phyloP scores from a whole-genome alignment of 2,329 filamentous ascomycete species.

The Talaromyces sp. region DNA sequence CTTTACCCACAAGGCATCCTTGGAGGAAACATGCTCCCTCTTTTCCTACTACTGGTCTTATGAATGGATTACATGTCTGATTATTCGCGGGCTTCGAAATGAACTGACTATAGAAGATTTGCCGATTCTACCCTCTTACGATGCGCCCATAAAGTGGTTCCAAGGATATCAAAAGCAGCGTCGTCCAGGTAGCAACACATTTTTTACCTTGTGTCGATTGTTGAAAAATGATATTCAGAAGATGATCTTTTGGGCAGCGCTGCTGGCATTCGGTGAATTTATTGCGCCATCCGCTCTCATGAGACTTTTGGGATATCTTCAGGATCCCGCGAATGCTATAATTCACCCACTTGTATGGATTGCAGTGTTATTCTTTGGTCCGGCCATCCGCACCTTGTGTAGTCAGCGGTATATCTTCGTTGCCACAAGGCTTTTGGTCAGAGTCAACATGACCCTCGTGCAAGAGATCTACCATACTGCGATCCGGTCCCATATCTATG shows the following conservation, averaged over 20 bases:
- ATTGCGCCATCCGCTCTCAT: slow-evolving; percentile 55
- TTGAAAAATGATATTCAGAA: slow-evolving; percentile 26
- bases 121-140: slow-evolving; percentile 31
- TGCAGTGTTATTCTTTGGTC: slow-evolving; percentile 52
- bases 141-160: slow-evolving; percentile 29
- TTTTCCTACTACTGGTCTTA: slow-evolving; percentile 35
- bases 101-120: slow-evolving; percentile 33
- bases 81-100: slow-evolving; percentile 27
- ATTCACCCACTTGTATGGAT: slow-evolving; percentile 55
- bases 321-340: slow-evolving; percentile 43
- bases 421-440: slow-evolving; percentile 55
- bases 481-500: slow-evolving; percentile 55
- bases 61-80: slow-evolving; percentile 33
- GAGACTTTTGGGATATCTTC: slow-evolving; percentile 52
- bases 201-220: slow-evolving; percentile 26
- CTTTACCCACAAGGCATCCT: slow-evolving; percentile 21
- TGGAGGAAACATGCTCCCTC: slow-evolving; percentile 33
- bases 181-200: slow-evolving; percentile 27
- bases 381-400: slow-evolving; percentile 47
- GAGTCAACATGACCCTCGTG: slow-evolving; percentile 55
- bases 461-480: slow-evolving; percentile 59
- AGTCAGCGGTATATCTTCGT: slow-evolving; percentile 59
- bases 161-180: slow-evolving; percentile 26
- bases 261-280: slow-evolving; percentile 42
- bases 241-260: slow-evolving; percentile 28